Base-by-base conservation (phyloP, 768 basidiomycete genomes). In the Leucogyrophana mollusca region DNA sequence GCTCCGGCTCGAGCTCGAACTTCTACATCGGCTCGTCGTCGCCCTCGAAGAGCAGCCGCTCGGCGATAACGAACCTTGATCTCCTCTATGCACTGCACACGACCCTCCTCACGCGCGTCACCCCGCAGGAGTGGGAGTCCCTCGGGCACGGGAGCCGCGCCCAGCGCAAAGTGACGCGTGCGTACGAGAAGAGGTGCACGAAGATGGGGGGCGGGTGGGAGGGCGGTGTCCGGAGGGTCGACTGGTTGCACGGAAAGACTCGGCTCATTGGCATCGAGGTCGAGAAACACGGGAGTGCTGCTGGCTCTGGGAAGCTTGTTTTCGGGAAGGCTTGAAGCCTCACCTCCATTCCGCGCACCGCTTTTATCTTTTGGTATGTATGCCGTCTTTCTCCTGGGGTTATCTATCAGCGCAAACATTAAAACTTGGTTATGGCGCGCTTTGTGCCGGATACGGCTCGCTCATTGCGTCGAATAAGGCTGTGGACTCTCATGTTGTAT, bases 191-290 rank as follows among this genome's bases (percentile, higher is more conserved):
- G 51, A 69, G 85, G 24, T 87, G 85, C 49, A 66, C 69, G 45
- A 72, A 70, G 53, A 73, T 77, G 82, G 82, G 82, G 21, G 83
- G 78, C 2, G 82, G 80, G 10, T 84, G 82, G 83, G 81, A 83
- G 21, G 73, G 73, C 16, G 85, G 85, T n/a, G 80, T 87, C 22
- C 73, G 82, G 37, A 67, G 85, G 40, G 61, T 86, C 11, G 85
- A 87, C 65, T 85, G 79, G 74, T 68, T 87, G 36, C 79, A 79
- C 16, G 72, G 76, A 24, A 84, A 81, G 57, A 82, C 79, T 24
- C 65, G 70, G 37, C 58, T 87, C 30, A 69, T 80, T 24, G 85
- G 85, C 20, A 71, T 87, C 50, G 82, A 84, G 56, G 72, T 82
- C 48, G 73, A 76, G 56, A 79, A 74, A 50, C 65, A 68, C 38